phyloP scores from a whole-genome alignment of 306 rosid species.

The Acacia melanoxylon region DNA sequence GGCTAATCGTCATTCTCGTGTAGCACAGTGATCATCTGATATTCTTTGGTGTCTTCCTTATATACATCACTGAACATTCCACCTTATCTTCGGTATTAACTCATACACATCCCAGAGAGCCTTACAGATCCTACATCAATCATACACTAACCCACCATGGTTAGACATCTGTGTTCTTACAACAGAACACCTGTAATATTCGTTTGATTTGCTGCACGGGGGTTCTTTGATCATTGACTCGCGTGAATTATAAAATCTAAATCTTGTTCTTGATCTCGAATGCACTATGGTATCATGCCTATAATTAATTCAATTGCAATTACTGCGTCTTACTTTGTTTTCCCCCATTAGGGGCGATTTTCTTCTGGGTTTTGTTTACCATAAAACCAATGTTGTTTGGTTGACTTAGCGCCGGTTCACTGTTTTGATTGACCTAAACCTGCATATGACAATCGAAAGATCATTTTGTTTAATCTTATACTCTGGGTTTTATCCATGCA shows the following conservation, averaged over 20 bases:
- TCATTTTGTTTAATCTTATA: too few relatives aligned
- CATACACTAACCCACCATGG: too few relatives aligned
- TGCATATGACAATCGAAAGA: not conserved
- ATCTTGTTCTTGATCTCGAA: not conserved
- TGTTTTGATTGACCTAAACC: slow-evolving; percentile 32
- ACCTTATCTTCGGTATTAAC: too few relatives aligned
- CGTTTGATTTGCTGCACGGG: slow-evolving; percentile 34
- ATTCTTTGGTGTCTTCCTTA: too few relatives aligned
- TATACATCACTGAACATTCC: too few relatives aligned
- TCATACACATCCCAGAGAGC: too few relatives aligned
- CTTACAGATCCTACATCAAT: too few relatives aligned
- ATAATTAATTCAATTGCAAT: slow-evolving; percentile 9
- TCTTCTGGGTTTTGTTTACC: not conserved
- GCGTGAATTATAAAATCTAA: not conserved
- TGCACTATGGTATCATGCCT: not conserved
- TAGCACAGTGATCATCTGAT: too few relatives aligned
- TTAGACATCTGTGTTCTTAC: too few relatives aligned
- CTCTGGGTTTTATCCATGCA: not conserved
- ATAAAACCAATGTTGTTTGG: not conserved
- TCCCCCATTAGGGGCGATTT: not conserved
- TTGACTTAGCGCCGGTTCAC: not conserved
- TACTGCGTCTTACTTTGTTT: not conserved
- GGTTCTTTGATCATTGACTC: slow-evolving; percentile 12
- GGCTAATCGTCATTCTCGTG: too few relatives aligned
- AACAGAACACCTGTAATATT: too few relatives aligned